phyloP scores from a whole-genome alignment of 176 grass and related monocot genomes.

The Ensete ventricosum region DNA sequence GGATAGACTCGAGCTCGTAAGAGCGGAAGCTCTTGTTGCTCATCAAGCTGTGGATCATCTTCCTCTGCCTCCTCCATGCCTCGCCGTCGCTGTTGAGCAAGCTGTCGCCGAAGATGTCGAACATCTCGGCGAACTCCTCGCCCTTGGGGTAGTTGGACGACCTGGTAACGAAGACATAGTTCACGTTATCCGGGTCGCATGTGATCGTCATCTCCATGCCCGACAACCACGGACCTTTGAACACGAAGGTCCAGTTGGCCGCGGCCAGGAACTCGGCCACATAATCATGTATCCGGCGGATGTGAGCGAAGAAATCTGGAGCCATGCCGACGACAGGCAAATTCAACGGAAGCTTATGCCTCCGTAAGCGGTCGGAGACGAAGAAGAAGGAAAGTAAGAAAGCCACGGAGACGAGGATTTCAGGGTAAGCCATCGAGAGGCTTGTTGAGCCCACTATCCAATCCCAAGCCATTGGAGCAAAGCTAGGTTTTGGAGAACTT shows the following conservation, averaged over 20 bases:
- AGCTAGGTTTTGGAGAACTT: too few species aligned
- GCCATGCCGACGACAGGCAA: not conserved
- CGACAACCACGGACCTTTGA: not conserved
- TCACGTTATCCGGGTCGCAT: not conserved
- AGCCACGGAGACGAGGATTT: too few species aligned
- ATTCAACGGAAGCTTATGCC: too few species aligned
- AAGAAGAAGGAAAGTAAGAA: too few species aligned
- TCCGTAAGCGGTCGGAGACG: too few species aligned
- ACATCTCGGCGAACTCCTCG: not conserved
- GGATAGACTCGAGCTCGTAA: not conserved
- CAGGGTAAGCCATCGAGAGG: too few species aligned
- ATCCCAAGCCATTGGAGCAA: too few species aligned
- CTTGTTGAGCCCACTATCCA: too few species aligned
- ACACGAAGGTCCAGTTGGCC: not conserved
- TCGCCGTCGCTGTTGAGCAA: not conserved
- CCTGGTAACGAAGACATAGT: not conserved
- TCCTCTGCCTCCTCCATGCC: not conserved
- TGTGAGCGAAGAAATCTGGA: not conserved
- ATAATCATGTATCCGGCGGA: not conserved
- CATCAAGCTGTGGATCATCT: not conserved
- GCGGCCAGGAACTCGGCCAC: not conserved
- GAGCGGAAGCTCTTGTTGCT: not conserved
- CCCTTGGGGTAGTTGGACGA: not conserved
- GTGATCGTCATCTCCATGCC: not conserved
- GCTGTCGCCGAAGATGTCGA: not conserved